Evolutionary conservation across 2,329 filamentous ascomycete genomes (phyloP).

Genomic region (Monosporascus ibericus): DNA sequence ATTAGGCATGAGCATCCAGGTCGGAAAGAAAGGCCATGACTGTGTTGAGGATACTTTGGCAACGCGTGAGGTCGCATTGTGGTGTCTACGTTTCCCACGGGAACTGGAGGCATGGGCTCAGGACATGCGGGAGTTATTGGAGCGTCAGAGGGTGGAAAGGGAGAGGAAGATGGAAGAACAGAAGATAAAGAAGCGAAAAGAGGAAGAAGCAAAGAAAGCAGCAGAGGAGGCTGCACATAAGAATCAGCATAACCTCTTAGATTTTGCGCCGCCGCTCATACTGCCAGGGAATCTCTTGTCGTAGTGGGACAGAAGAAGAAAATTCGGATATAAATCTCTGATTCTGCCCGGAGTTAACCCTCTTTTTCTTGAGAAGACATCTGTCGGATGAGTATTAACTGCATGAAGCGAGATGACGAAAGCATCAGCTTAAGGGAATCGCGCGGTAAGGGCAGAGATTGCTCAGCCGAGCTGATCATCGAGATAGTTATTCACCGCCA

Average conservation of each 20-base stretch:
- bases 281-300: too few species aligned
- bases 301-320: too few species aligned
- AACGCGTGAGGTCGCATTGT: constrained; percentile 41
- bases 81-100: constrained; percentile 33
- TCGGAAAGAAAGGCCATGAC: constrained; percentile 34
- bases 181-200: constrained; percentile 2
- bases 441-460: too few species aligned
- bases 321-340: too few species aligned
- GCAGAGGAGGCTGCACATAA: background rate
- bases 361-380: too few species aligned
- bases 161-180: background rate
- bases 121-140: constrained; percentile 3
- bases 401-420: too few species aligned
- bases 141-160: background rate
- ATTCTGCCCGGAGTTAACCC: too few species aligned
- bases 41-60: constrained; percentile 44
- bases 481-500: too few species aligned
- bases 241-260: background rate
- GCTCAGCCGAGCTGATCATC: too few species aligned
- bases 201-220: background rate
- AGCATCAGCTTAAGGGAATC: too few species aligned
- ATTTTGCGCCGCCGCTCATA: too few species aligned
- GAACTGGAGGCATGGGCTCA: constrained; percentile 29
- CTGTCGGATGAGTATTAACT: too few species aligned
- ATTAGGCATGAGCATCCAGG: constrained; percentile 30